Base-by-base conservation (phyloP, 352 stramenopile genomes). In the Thalassiosira allenii region DNA sequence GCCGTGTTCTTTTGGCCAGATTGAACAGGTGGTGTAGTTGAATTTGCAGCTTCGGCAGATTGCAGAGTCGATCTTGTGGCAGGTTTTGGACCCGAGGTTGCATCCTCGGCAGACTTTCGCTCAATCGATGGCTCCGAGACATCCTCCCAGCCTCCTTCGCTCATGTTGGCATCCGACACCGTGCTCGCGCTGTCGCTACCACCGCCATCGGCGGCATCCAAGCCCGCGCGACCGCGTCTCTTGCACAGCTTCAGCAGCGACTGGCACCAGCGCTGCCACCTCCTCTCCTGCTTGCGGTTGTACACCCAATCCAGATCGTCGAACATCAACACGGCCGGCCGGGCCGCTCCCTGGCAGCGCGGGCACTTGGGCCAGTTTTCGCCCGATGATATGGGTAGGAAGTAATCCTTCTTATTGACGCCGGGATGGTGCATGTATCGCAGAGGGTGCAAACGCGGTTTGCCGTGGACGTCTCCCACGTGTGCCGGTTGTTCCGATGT, bases 291-390 rank as follows among this genome's bases (percentile, higher is more conserved):
- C n/a, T 68, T 43, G 20, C 29, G 72, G 57, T 97, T 97, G 2
- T 91, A 80, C 32, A 96, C 89, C 94, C 93, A 97, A 17, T 91
- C 89, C 43, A 88, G 91, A 80, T 98, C 95, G 37, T 94, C 88
- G 67, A 98, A 98, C 95, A 98, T 98, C 12, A 98, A 87, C 25
- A 98, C 92, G 51, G 96, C 96, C 0, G 95, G 95, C 11, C 95
- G 92, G 0, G 84, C 91, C 40, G 91, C 88, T 5, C 87, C 86
- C 8, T 86, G 75, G 74, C 95, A 97, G 8, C 57, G 29, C 30
- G 57, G 62, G 63, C 83, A 89, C 87, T 64, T 5, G 23, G 85
- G 69, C 91, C 96, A 27, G 20, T 70, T 89, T 3, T 83, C 81
- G 6, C 29, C 14, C 25, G 64, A 14, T 0, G 64, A 56, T 17